These are phyloP conservation scores for Trichoderma sp. DNA, from an alignment of 2,329 filamentous ascomycete genomes.

Conservation along the genomic window DNA sequence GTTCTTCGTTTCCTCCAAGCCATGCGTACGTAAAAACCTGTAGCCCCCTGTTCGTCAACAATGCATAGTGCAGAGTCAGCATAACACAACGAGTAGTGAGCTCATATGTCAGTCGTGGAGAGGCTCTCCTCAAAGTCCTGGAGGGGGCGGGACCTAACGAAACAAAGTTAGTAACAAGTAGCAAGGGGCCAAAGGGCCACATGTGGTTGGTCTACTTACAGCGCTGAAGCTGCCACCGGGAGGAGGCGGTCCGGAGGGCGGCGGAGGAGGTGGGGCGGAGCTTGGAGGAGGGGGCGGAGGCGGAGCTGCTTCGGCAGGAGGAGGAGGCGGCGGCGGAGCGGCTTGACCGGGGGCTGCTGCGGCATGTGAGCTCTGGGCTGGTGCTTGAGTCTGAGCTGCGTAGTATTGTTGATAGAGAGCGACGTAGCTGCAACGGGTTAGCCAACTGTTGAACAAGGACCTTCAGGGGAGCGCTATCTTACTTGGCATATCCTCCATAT, in stretches of 20 bases:
- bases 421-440: conserved; percentile 50
- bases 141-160: conserved; percentile 57
- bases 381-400: conserved; percentile 50
- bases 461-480: conserved; percentile 36
- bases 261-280: conserved; percentile 58
- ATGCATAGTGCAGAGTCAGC: conserved; percentile 28
- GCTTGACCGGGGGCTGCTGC: conserved; percentile 51
- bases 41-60: conserved; percentile 29
- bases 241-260: conserved; percentile 50
- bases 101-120: conserved; percentile 28
- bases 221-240: conserved; percentile 60
- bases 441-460: neutral
- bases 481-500: conserved; percentile 86
- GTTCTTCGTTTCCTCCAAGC: conserved; percentile 27
- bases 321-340: conserved; percentile 60
- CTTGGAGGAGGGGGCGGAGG: conserved; percentile 63
- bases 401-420: conserved; percentile 77
- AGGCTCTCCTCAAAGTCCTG: conserved; percentile 49
- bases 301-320: conserved; percentile 61
- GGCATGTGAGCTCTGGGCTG: conserved; percentile 49
- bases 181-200: too few species aligned
- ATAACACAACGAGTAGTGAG: conserved; percentile 26
- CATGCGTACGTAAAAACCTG: conserved; percentile 22
- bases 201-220: conserved; percentile 49
- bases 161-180: conserved; percentile 2